phyloP scores from a whole-genome alignment of 257 asterid genomes.

The Plantago ovata region DNA sequence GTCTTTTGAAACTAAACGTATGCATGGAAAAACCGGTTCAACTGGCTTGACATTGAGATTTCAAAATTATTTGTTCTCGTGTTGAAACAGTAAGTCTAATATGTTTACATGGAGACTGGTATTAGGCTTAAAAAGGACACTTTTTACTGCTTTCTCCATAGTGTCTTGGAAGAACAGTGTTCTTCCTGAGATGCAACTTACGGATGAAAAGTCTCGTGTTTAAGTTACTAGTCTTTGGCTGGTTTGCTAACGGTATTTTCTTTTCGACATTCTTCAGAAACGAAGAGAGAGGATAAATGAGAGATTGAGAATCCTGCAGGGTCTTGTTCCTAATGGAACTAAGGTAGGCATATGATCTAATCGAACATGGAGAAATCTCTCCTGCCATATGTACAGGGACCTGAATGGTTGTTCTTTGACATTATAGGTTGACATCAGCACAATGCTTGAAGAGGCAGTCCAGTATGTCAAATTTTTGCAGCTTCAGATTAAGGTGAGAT shows the following conservation, averaged over 20 bases:
- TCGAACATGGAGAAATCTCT: too few relatives aligned
- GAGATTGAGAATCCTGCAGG: slow-evolving; percentile 47
- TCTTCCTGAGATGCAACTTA: too few relatives aligned
- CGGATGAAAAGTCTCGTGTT: too few relatives aligned
- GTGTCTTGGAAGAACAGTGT: too few relatives aligned
- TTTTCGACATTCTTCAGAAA: slow-evolving; percentile 27
- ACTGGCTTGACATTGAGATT: too few relatives aligned
- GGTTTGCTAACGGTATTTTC: not conserved
- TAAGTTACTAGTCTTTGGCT: not conserved
- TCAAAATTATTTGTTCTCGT: too few relatives aligned
- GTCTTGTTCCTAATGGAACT: slow-evolving; percentile 55
- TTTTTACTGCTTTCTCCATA: too few relatives aligned
- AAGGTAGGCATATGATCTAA: slow-evolving; percentile 25
- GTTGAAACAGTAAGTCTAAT: too few relatives aligned
- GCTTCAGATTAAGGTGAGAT: slow-evolving; percentile 49
- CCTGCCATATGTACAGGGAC: not conserved
- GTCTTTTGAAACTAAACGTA: not conserved
- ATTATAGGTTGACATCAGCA: slow-evolving; percentile 52
- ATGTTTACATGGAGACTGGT: too few relatives aligned
- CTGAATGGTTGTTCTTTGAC: slow-evolving; percentile 2
- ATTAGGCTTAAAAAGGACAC: too few relatives aligned
- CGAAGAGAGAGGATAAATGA: slow-evolving; percentile 52
- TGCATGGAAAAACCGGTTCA: not conserved
- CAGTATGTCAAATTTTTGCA: slow-evolving; percentile 54
- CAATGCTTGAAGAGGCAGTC: slow-evolving; percentile 64